Base-by-base conservation (phyloP, 2,329 filamentous ascomycete genomes). In the Ophiostoma montium region DNA sequence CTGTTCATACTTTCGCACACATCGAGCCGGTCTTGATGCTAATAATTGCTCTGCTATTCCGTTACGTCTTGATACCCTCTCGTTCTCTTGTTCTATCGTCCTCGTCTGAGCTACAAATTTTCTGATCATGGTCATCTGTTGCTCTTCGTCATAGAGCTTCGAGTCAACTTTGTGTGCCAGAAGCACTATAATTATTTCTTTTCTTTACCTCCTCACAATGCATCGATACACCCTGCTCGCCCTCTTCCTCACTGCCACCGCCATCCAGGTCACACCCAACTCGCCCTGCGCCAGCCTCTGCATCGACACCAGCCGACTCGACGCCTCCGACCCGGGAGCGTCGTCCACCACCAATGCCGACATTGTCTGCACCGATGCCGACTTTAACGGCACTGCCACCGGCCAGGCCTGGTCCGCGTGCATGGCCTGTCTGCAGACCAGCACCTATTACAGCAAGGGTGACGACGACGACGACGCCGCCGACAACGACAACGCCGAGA, bases 251-350 rank as follows among this genome's bases (percentile, higher is more conserved):
- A 47, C 54, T 7, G 45, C 58, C 19, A 46, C 64, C 10, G 57
- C 56, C 6, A 61, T 77, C 16, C 70, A 71, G 57, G 72, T 75
- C 46, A 66, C 73, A 12, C 70, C 74, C 31, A 68, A 71, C 53
- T 77, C 74, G 41, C 74, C 74, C 8, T 78, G 74, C 56, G 60
- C 72, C 15, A 65, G 67, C n/a, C 59, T 69, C 52, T 78, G 74
- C 56, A 50, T 68, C 35, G 70, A 73, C 58, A 61, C 63, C 8
- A 13, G 10, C 39, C 2, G 21, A 3, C 39, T 42, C 23, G 52
- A 58, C n/a, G 56, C 57, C 52, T 65, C 71, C 11, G 23, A 42
- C 23, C 39, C 39, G 15, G 65, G 66, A 41, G 70, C 70, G 10
- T 72, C 67, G 39, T 67, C 61, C 48, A 75, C 69, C 0, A 52